Evolutionary conservation across 495 filamentous ascomycete genomes (phyloP).

Genomic region (Lophiotrema nucula): DNA sequence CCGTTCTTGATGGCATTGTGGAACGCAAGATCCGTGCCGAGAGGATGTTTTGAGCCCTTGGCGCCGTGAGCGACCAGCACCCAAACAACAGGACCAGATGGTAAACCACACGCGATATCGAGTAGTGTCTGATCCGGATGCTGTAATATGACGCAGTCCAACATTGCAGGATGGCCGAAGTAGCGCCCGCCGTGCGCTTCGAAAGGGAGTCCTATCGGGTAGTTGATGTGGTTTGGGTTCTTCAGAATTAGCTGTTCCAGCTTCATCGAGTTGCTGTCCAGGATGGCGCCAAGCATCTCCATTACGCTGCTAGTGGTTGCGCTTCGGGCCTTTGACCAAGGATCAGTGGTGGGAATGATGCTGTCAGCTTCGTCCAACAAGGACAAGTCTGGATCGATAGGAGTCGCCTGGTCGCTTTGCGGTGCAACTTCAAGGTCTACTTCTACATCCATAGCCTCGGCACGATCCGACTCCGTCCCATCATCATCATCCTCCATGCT

Average conservation of each 20-base stretch:
- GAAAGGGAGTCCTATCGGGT: conserved; percentile 24
- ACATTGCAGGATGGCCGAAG: conserved; percentile 14
- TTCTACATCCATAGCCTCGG: neutral
- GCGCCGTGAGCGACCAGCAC: conserved; percentile 19
- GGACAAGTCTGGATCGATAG: neutral
- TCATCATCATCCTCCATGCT: neutral
- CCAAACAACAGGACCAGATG: conserved; percentile 8
- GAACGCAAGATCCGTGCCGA: conserved; percentile 25
- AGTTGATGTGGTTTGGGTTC: conserved; percentile 22
- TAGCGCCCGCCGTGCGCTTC: conserved; percentile 10
- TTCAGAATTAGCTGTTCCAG: conserved; percentile 14
- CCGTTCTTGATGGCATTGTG: conserved; percentile 33
- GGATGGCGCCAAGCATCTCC: conserved; percentile 17
- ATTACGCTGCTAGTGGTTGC: conserved; percentile 2
- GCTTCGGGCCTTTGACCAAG: conserved; percentile 11
- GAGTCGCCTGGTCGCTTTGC: neutral
- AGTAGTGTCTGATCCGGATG: conserved; percentile 24
- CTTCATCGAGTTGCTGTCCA: conserved; percentile 12
- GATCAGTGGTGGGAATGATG: conserved; percentile 3
- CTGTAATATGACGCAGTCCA: conserved; percentile 16
- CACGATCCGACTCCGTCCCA: neutral
- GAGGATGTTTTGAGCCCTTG: conserved; percentile 19
- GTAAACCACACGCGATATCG: conserved; percentile 24
- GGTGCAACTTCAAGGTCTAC: neutral
- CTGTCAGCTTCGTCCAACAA: conserved; percentile 11